phyloP scores from a whole-genome alignment of 108 stramenopile species.

The Stephanodiscus minutulus region DNA sequence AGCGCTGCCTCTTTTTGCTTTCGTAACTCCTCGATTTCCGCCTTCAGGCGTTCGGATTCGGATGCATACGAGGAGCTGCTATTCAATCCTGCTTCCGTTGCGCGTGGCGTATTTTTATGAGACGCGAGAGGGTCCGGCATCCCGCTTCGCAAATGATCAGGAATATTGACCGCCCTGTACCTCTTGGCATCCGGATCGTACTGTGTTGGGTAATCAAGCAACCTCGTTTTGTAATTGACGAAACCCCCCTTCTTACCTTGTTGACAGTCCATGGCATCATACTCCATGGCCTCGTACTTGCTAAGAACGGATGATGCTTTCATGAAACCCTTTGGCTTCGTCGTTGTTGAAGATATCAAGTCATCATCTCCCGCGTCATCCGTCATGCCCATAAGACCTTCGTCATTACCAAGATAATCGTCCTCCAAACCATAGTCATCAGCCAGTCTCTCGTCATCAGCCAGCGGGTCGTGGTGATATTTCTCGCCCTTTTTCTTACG shows the following conservation, averaged over 20 bases:
- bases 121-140: conserved; percentile 48
- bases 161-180: conserved; percentile 47
- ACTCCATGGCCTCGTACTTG: conserved; percentile 56
- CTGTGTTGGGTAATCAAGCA: conserved; percentile 27
- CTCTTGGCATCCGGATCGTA: conserved; percentile 24
- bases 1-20: conserved; percentile 33
- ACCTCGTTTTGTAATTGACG: conserved; percentile 46
- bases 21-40: conserved; percentile 53
- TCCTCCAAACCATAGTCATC: conserved; percentile 39
- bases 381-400: conserved; percentile 25
- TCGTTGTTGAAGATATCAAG: conserved; percentile 9
- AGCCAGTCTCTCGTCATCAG: conserved; percentile 33
- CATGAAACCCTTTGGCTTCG: conserved; percentile 44
- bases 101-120: conserved; percentile 34
- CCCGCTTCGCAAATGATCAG: conserved; percentile 54
- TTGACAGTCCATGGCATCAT: conserved; percentile 44
- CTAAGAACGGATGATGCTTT: conserved; percentile 58
- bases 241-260: conserved; percentile 41
- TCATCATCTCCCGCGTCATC: conserved; percentile 20
- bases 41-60: conserved; percentile 48
- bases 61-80: conserved; percentile 16
- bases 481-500: conserved; percentile 9
- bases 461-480: conserved; percentile 34
- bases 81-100: conserved; percentile 20
- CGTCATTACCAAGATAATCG: conserved; percentile 25